Base-by-base conservation (phyloP, 176 grass and related monocot species). In the Pharus latifolius region DNA sequence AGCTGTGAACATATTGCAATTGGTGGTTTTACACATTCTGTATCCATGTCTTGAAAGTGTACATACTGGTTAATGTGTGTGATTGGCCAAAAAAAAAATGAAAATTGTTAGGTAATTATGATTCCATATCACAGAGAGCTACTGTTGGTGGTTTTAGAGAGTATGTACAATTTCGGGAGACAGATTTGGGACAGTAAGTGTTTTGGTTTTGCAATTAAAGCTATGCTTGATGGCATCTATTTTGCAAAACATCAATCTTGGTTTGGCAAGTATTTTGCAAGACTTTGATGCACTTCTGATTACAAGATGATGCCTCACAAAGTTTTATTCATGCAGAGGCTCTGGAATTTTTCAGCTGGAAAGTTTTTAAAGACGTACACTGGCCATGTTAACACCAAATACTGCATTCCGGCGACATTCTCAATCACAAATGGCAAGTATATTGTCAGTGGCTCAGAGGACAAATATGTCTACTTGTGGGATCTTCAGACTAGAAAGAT, bases 361-460 rank as follows among this genome's bases (percentile, higher is more conserved):
- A 99, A 94, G 24, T 99, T 88, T 80, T 80, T 91, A 3, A 99
- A 99, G 76, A 91, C 84, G 1, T 99, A 99, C 17, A 99, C 82
- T 26, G 95, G 95, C 15, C 90, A 99, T 69, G 70, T 80, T 65
- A 99, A 99, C 48, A 82, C 81, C 33, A 85, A 88, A 49, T 94
- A 77, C 72, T 94, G 95, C 51, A 91, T 94, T 68, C 87, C 87
- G 24, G 84, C 87, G 34, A 69, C 82, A 74, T 99, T 99, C 77
- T 99, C 90, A 5, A 78, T 93, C 38, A 94, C 90, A 14, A 85
- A 85, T 60, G 79, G 87, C 27, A 99, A 99, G 56, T 99, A 94
- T 60, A 85, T 99, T 54, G 87, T 99, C 23, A 91, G 95, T 60
- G 95, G 90, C 17, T 99, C 90, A 2, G 90, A 99, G 46, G 95